Evolutionary conservation across 331 rosid species (phyloP).

Genomic region (Stylosanthes scabra): DNA sequence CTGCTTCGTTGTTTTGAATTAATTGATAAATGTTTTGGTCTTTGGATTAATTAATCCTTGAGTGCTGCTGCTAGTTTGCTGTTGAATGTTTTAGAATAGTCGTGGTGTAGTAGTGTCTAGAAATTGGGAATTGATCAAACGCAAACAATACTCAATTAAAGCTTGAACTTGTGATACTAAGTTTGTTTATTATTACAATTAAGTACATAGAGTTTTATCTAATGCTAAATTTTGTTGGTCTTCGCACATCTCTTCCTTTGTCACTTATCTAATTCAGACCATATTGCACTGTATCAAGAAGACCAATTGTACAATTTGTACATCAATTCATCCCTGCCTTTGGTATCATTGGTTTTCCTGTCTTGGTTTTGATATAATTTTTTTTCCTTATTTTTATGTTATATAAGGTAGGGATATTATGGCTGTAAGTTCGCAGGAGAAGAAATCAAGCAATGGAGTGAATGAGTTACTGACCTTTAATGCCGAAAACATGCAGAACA

Average conservation of each 20-base stretch:
- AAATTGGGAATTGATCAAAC: conserved; percentile 11
- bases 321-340: conserved; percentile 70
- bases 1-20: no score
- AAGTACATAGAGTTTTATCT: conserved; percentile 3
- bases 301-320: conserved; percentile 36
- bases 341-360: conserved; percentile 79
- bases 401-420: conserved; percentile 47
- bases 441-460: conserved; percentile 66
- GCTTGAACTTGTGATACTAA: conserved; percentile 17
- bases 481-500: conserved; percentile 91
- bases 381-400: no score
- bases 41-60: no score
- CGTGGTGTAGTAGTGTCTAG: not conserved
- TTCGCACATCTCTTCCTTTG: conserved; percentile 7
- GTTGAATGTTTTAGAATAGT: no score
- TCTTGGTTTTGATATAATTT: conserved; percentile 58
- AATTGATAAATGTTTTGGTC: no score
- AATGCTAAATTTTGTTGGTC: not conserved
- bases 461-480: conserved; percentile 71
- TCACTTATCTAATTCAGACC: not conserved
- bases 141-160: not conserved
- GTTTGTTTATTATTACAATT: not conserved
- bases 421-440: conserved; percentile 62
- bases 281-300: conserved; percentile 56
- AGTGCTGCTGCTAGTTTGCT: no score